Conservation (phyloP, 2,329 filamentous ascomycete genomes). For the Ceratocystis papillata region DNA sequence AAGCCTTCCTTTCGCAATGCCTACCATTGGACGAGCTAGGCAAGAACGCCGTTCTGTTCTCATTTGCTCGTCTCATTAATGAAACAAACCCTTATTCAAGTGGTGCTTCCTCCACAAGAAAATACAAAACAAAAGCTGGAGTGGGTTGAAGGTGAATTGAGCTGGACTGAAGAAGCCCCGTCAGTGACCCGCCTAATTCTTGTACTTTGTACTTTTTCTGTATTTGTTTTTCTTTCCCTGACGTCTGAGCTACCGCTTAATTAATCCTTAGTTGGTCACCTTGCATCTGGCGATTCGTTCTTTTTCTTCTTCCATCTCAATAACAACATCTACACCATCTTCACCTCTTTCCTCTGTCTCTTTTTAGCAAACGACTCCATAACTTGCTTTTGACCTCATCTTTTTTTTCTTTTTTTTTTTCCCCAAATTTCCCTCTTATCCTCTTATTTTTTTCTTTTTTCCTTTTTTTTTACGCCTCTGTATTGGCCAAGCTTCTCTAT, state of each 20-base stretch:
- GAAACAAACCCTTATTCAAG: slow-evolving; percentile 19
- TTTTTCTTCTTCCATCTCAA: slow-evolving; percentile 17
- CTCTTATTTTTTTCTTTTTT: slow-evolving; percentile 6
- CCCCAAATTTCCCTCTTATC: neutral
- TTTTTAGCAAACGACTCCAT: no score
- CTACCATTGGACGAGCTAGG: no score
- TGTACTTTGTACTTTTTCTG: neutral
- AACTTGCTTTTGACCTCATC: no score
- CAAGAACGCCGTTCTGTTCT: no score
- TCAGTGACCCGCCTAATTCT: neutral
- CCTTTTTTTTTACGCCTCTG: slow-evolving; percentile 9
- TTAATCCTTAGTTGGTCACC: slow-evolving; percentile 7
- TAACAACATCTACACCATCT: slow-evolving; percentile 3
- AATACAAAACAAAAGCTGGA: slow-evolving; percentile 3
- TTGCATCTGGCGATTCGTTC: neutral
- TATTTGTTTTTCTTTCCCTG: slow-evolving; percentile 11
- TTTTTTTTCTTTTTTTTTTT: neutral
- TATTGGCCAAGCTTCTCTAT: slow-evolving; percentile 14
- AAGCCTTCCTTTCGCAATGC: neutral
- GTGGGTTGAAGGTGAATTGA: neutral
- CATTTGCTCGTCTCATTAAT: no score
- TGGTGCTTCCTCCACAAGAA: slow-evolving; percentile 1
- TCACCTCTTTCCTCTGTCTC: neutral
- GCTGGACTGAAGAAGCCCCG: neutral
- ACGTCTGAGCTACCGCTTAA: slow-evolving; percentile 4